Base-by-base conservation (phyloP, 345 rosid genomes). In the Psidium friedrichsthalianum region DNA sequence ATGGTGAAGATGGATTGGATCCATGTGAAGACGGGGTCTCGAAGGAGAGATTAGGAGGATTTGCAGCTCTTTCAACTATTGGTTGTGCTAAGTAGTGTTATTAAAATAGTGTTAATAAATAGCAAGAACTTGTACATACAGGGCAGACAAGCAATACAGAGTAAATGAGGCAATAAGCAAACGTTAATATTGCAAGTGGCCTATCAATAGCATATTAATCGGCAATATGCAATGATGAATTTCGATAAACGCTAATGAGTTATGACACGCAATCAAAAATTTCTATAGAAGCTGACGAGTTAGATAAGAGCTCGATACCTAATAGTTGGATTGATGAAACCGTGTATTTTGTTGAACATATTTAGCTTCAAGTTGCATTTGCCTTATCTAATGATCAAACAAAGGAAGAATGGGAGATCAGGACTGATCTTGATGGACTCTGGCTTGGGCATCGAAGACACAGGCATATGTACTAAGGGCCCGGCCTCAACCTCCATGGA, bases 1-100 rank as follows among this genome's bases (percentile, higher is more conserved):
- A 92, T 96, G 44, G 87, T 95, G 51, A 93, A 90, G 88, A 91
- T 94, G 97, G 99, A 98, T 47, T 88, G 84, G 40, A 87, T 95
- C 58, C 92, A 88, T n/a, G 95, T 93, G 53, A 93, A 93, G 86
- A 95, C 94, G 8, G 96, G 95, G 22, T 54, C 82, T 3, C 2
- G 13, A 86, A 10, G 99, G 97, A 55, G 94, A 92, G 88, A 92
- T 96, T 84, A 90, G 96, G 84, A 91, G 93, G 51, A 88, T 90
- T 85, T 96, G 98, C 88, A 86, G 91, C 32, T 88, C 91, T 58
- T 91, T 94, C 86, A 94, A 90, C 86, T 92, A 82, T 25, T 47
- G 58, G 56, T 5, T 21, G 83, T 27, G 21, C 55, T 82, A 42
- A 51, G 52, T 11, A 2, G 52, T 11, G 52, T 51, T 51, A 11